These are phyloP conservation scores for Aspergillaceae sp. DNA, from an alignment of 2,329 filamentous ascomycete species.

Conservation along the genomic window DNA sequence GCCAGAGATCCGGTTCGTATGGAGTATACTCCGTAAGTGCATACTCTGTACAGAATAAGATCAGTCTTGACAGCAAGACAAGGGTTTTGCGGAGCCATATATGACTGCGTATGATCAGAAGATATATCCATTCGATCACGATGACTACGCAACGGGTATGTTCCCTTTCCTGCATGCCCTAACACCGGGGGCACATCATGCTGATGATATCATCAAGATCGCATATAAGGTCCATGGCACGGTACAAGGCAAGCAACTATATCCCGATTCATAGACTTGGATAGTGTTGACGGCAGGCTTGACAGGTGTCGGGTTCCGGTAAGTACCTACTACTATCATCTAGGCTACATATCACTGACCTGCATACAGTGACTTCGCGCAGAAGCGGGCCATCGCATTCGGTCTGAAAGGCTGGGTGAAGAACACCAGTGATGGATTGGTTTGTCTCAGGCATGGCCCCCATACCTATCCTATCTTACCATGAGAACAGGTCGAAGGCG, in stretches of 20 bases:
- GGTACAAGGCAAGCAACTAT: conserved; percentile 54
- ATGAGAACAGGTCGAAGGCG: conserved; percentile 65
- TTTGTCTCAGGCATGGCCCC: conserved; percentile 14
- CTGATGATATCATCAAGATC: conserved; percentile 17
- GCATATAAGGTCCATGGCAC: conserved; percentile 51
- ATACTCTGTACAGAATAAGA: too few species aligned
- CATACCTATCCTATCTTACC: conserved; percentile 1
- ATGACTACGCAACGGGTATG: conserved; percentile 6
- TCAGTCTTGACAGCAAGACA: too few species aligned
- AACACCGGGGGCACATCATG: conserved; percentile 2
- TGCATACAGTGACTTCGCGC: conserved; percentile 32
- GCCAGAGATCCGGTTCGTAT: too few species aligned
- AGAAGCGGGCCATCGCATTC: conserved; percentile 35
- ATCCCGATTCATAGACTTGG: not conserved
- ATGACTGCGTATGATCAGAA: too few species aligned
- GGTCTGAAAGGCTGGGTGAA: conserved; percentile 42
- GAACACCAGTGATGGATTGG: conserved; percentile 40
- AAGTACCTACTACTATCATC: conserved; percentile 1
- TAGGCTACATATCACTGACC: not conserved
- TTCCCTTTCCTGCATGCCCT: not conserved
- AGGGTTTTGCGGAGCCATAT: too few species aligned
- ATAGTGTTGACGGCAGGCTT: not conserved
- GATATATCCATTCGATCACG: not conserved
- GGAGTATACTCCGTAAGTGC: too few species aligned
- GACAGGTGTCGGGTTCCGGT: conserved; percentile 28